Percentiles rank a stretch among this genome's conserved stretches.
These are phyloP conservation scores for Nepenthes mirabilis DNA, from an alignment of 148 eudicot genomes.

Conservation along the genomic window DNA sequence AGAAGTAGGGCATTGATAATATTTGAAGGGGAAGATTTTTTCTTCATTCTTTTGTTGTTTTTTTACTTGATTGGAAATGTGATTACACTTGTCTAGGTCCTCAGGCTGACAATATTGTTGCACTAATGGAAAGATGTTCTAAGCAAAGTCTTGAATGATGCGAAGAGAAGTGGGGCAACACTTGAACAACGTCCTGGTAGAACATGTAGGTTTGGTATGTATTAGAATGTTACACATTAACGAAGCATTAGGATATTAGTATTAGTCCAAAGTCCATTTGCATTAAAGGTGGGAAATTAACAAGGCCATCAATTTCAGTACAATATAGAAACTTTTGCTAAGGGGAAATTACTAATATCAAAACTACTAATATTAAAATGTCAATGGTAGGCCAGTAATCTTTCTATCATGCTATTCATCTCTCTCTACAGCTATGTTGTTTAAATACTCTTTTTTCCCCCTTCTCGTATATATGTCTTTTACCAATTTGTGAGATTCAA, in stretches of 20 bases:
- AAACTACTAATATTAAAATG: too few relatives aligned
- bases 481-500: not conserved
- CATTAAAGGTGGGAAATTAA: too few relatives aligned
- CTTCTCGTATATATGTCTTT: not conserved
- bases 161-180: conserved; percentile 55
- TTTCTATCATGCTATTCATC: too few relatives aligned
- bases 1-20: conserved; percentile 53
- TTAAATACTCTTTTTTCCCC: too few relatives aligned
- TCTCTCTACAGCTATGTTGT: too few relatives aligned
- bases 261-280: too few relatives aligned
- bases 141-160: conserved; percentile 49
- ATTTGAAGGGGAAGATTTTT: conserved; percentile 74
- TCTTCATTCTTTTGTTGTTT: conserved; percentile 7
- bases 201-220: conserved; percentile 65
- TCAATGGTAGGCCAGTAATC: too few relatives aligned
- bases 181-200: conserved; percentile 52
- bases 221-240: conserved; percentile 1
- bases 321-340: too few relatives aligned
- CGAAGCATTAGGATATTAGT: too few relatives aligned
- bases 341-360: too few relatives aligned
- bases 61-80: not conserved
- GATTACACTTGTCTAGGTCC: conserved; percentile 13
- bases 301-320: too few relatives aligned
- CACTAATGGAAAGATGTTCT: conserved; percentile 47
- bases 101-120: conserved; percentile 65